phyloP scores from a whole-genome alignment of 805 yeast species.

The Wickerhamiella azymoides region DNA sequence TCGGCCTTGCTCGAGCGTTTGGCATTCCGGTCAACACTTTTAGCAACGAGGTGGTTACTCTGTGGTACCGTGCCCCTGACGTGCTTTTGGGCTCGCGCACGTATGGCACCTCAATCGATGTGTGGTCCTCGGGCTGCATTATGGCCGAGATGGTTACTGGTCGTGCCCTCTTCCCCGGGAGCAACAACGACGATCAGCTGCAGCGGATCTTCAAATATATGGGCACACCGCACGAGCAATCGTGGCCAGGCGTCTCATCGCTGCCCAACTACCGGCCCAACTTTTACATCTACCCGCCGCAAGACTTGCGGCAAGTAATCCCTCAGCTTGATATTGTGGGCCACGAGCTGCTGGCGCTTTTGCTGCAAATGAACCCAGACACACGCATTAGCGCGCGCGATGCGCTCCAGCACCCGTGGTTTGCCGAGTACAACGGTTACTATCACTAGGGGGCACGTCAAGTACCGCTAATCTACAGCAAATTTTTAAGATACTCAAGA shows the following conservation, averaged over 20 bases:
- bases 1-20: constrained; percentile 93
- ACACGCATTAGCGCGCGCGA: constrained; percentile 38
- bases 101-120: constrained; percentile 91
- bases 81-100: constrained; percentile 89
- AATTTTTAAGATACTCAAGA: constrained; percentile 8
- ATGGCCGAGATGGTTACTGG: constrained; percentile 99
- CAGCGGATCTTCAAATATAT: constrained; percentile 79
- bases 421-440: constrained; percentile 45
- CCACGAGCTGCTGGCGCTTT: constrained; percentile 45
- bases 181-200: constrained; percentile 90
- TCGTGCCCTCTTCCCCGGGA: constrained; percentile 89
- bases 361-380: constrained; percentile 42
- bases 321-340: constrained; percentile 61
- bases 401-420: constrained; percentile 60
- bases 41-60: constrained; percentile 91
- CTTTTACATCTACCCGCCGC: constrained; percentile 78
- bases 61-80: constrained; percentile 98
- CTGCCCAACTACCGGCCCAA: constrained; percentile 69
- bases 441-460: constrained; percentile 8
- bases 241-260: constrained; percentile 93
- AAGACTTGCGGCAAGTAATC: constrained; percentile 58
- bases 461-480: not conserved
- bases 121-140: constrained; percentile 98
- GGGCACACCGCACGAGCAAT: constrained; percentile 92
- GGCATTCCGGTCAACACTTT: constrained; percentile 97